phyloP scores from a whole-genome alignment of 2,329 filamentous ascomycete species.

The Ciborinia camelliae region DNA sequence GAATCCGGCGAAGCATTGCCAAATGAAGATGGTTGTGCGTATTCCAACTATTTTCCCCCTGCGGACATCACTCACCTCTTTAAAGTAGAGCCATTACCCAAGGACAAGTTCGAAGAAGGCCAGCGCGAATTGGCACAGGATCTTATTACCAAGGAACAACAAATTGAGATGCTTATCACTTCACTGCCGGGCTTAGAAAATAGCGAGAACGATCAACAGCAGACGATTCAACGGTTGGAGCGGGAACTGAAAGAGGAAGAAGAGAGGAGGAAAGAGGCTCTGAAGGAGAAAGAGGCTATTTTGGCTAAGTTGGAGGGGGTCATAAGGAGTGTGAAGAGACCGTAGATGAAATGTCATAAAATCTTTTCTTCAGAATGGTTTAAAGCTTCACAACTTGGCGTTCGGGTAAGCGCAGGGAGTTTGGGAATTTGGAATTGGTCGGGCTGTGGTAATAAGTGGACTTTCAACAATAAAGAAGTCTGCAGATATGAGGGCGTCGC shows the following conservation, averaged over 20 bases:
- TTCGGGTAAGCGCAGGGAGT: conserved; percentile 23
- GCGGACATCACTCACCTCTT: conserved; percentile 23
- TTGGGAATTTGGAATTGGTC: neutral
- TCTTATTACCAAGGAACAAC: conserved; percentile 75
- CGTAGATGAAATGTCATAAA: conserved; percentile 41
- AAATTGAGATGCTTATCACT: conserved; percentile 75
- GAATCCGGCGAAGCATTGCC: conserved; percentile 26
- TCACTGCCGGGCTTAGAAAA: conserved; percentile 73
- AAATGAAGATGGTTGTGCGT: conserved; percentile 13
- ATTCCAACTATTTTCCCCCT: neutral
- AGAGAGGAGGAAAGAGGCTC: conserved; percentile 57
- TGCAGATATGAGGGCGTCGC: neutral
- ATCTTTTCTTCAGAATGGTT: neutral
- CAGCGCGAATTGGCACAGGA: conserved; percentile 73
- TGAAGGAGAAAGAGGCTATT: conserved; percentile 61
- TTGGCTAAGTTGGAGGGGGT: conserved; percentile 58
- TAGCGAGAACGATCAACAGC: conserved; percentile 73
- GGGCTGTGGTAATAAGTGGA: neutral
- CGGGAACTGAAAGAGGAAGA: conserved; percentile 63
- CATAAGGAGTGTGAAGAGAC: conserved; percentile 57
- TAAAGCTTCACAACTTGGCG: neutral
- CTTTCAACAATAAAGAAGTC: neutral
- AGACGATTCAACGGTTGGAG: conserved; percentile 61
- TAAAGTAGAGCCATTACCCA: conserved; percentile 57
- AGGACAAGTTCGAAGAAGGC: conserved; percentile 63